Base-by-base conservation (phyloP, 345 rosid genomes). In the Populus alba region DNA sequence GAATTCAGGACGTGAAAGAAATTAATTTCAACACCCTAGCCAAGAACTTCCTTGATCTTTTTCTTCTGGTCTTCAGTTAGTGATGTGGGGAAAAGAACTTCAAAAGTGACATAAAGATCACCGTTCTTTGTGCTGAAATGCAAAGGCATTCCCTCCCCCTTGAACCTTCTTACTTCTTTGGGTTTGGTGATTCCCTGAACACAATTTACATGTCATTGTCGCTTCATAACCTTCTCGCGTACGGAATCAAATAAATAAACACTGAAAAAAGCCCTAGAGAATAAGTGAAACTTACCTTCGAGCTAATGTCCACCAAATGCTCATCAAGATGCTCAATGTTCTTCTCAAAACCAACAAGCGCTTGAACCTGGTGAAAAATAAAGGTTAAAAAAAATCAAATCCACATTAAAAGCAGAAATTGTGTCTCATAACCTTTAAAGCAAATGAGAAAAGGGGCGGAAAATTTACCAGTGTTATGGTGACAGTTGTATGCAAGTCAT, bases 131-230 rank as follows among this genome's bases (percentile, higher is more conserved):
- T 89, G 84, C 96, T 94, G 73, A 78, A 87, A 83, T 94, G 94
- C 86, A 90, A 75, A 16, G 98, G 98, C 99, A 96, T 96, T 57
- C 99, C 99, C 88, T 96, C 98, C 25, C 95, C 99, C 87, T 89
- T 94, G 71, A 94, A 88, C 88, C 89, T 97, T 67, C 86, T 87
- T 83, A 94, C 96, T 85, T 91, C 94, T 81, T 97, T 97, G 1
- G 99, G 98, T 82, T 92, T 94, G 2, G 96, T 97, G 67, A 97
- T 89, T 80, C 92, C 98, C 99, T 97, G 90, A 41, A 57, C 47
- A 85, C 15, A 51, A 17, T 67, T 62, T 11, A 55, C 2, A 55
- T 23, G 76, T 73, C 61, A 76, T 77, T 70, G 27, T 18, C 12
- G 53, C 15, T 65, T 43, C 29, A 25, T 13, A 62, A 67, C 39